A percentile compares a stretch with the other conserved stretches of the same genome.
These are phyloP conservation scores for Mortierella sp. DNA, from an alignment of 371 early-diverging fungal species.

Conservation along the genomic window DNA sequence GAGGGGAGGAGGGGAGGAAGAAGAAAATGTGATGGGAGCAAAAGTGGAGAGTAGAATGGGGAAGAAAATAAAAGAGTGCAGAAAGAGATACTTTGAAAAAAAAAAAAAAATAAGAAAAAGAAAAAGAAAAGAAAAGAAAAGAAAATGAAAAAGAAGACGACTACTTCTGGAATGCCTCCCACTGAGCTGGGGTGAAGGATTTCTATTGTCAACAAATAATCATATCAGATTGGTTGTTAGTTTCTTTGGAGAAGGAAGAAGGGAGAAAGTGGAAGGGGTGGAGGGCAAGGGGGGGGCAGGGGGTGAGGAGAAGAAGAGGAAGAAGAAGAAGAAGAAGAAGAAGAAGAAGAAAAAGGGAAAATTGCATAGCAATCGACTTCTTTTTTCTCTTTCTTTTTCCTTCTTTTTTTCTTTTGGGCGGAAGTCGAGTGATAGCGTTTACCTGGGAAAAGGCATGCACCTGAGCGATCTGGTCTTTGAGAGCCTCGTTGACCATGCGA, in stretches of 20 bases:
- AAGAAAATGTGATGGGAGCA: not conserved
- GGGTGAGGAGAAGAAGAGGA: not conserved
- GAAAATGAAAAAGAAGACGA: not conserved
- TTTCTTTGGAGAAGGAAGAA: too few species aligned
- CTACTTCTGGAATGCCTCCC: constrained; percentile 53
- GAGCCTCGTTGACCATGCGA: constrained; percentile 79
- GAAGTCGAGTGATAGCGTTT: constrained; percentile 12
- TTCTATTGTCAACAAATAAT: constrained; percentile 56
- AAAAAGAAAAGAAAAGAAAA: not conserved
- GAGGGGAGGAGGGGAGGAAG: not conserved
- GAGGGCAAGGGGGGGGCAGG: too few species aligned
- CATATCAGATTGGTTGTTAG: too few species aligned
- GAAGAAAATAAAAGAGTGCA: not conserved
- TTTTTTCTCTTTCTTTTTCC: too few species aligned
- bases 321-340: not conserved
- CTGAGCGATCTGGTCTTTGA: constrained; percentile 78
- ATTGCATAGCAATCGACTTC: too few species aligned
- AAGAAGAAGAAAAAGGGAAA: not conserved
- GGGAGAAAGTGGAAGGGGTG: too few species aligned
- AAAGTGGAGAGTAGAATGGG: not conserved
- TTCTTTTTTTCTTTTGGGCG: not conserved
- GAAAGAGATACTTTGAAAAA: not conserved
- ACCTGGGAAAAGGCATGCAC: constrained; percentile 90
- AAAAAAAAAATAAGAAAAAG: not conserved
- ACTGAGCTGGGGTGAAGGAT: constrained; percentile 79